Percentiles rank a stretch among this genome's conserved stretches.
phyloP scores from a whole-genome alignment of 176 grass and related monocot species.

The Carex cristatella region DNA sequence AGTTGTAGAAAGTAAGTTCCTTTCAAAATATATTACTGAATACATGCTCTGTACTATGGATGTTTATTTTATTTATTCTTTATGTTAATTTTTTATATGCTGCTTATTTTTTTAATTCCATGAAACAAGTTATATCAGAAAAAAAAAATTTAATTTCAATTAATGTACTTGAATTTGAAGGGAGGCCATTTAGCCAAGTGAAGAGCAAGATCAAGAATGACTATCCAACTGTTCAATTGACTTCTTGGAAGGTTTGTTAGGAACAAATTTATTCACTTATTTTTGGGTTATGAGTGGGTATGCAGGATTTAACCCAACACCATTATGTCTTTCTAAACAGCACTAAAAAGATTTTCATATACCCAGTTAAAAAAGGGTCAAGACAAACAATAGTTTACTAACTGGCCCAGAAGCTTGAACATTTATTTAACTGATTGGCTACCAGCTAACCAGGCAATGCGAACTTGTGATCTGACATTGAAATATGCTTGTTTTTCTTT shows the following conservation, averaged over 20 bases:
- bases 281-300: neutral
- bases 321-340: neutral
- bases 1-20: slow-evolving; percentile 53
- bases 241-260: slow-evolving; percentile 71
- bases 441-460: neutral
- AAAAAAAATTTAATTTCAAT: neutral
- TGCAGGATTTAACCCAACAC: neutral
- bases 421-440: neutral
- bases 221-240: slow-evolving; percentile 62
- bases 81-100: slow-evolving; percentile 6
- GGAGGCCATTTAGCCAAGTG: slow-evolving; percentile 70
- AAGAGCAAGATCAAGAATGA: slow-evolving; percentile 66
- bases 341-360: neutral
- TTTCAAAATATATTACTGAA: slow-evolving; percentile 9
- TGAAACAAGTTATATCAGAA: neutral
- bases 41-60: neutral
- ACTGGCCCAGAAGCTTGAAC: neutral
- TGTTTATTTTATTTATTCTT: neutral
- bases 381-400: too few relatives aligned
- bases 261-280: neutral
- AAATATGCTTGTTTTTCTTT: neutral
- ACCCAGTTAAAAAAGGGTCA: neutral
- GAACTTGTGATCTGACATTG: neutral
- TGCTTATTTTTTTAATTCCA: neutral
- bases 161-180: slow-evolving; percentile 32